Percentiles rank a stretch among this genome's conserved stretches.
Evolutionary conservation across 2,329 filamentous ascomycete species (phyloP).

Genomic region (Metarhizium guizhouense): DNA sequence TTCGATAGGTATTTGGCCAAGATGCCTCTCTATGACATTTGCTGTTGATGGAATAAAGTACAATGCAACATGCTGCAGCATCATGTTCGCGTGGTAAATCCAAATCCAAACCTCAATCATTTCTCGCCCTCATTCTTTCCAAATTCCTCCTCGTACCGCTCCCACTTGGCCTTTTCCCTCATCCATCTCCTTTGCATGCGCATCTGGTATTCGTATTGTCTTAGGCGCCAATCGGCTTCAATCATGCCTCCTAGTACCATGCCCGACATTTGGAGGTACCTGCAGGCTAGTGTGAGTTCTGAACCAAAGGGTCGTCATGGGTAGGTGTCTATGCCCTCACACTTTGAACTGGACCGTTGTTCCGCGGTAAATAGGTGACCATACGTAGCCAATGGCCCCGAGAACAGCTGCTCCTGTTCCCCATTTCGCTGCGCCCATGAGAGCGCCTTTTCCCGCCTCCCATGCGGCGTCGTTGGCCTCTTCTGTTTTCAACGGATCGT

Average conservation of each 20-base stretch:
- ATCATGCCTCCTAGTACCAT: constrained; percentile 75
- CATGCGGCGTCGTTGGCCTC: constrained; percentile 63
- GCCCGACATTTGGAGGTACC: constrained; percentile 75
- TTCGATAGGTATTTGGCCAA: background rate
- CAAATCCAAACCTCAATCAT: constrained; percentile 3
- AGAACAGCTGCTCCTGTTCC: constrained; percentile 56
- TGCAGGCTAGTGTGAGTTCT: constrained; percentile 22
- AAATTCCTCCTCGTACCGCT: constrained; percentile 54
- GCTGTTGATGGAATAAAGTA: background rate
- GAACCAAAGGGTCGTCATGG: background rate
- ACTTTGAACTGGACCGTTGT: constrained; percentile 71
- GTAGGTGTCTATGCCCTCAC: constrained; percentile 34
- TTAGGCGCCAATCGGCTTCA: constrained; percentile 61
- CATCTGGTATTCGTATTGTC: constrained; percentile 57
- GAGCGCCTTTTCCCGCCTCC: constrained; percentile 61
- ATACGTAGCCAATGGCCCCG: constrained; percentile 50
- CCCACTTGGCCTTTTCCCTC: constrained; percentile 60
- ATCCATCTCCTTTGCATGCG: constrained; percentile 55
- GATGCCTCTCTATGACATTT: background rate
- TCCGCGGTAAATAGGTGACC: constrained; percentile 64
- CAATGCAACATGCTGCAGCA: background rate
- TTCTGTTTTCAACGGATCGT: constrained; percentile 51
- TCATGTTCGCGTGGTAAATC: background rate
- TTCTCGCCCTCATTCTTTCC: constrained; percentile 32
- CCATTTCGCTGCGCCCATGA: constrained; percentile 63